Base-by-base conservation (phyloP, 805 yeast genomes). In the Zygosaccharomyces bisporus region DNA sequence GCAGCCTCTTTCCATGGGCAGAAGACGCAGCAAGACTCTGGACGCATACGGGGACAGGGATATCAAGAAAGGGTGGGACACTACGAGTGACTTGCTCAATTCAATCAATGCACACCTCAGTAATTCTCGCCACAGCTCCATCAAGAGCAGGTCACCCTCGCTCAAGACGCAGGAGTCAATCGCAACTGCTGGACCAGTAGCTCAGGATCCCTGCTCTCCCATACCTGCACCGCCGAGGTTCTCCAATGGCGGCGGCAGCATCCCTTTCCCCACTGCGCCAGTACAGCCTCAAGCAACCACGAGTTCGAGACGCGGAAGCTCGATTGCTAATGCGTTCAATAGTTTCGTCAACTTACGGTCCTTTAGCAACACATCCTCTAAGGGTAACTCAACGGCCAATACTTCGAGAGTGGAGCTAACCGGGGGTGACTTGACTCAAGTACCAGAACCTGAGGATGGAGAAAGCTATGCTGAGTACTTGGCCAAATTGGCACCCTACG, bases 271-370 rank as follows among this genome's bases (percentile, higher is more conserved):
- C 9, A 36, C 35, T 3, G 34, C 23, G 10, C 41, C 37, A 9
- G n/a, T 29, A 4, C 40, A 24, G 16, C 33, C 41, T 12, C 44
- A 40, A 16, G 39, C 39, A 4, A 38, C 45, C 14, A 29, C 41
- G 5, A 41, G 44, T 19, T 57, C 66, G 6, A 64, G 62, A 33
- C 53, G 71, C 51, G 68, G 68, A 41, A 61, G 65, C 6, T 67
- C 72, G 0, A 47, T 70, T 8, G 73, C 66, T 1, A 68, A 61
- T 43, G 63, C 72, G 0, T 44, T 70, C 14, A 68, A 68, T 31
- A 67, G 61, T 47, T 56, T 69, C 47, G 68, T 69, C 1, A 57
- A 64, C 51, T 32, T 64, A 39, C 59, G 64, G 41, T 58, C 65
- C 4, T 47, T 61, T 24, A 55, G 60, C 37, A 39, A 53, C 12